phyloP scores from a whole-genome alignment of 805 yeast genomes.

The Saturnispora gosingensis region DNA sequence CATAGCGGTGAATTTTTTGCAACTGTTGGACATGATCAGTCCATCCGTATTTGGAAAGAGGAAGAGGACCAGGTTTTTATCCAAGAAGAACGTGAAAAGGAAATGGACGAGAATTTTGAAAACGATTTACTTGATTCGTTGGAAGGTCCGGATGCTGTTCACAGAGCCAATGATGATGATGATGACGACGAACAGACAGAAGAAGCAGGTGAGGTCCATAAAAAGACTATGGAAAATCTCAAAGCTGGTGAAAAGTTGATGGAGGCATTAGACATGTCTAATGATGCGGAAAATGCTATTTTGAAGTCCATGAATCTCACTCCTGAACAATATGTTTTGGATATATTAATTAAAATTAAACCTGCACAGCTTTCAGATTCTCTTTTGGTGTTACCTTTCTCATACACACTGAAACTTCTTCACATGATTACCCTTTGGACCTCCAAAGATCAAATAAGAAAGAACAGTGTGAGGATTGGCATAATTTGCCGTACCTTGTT shows the following conservation, averaged over 20 bases:
- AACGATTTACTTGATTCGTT: conserved; percentile 63
- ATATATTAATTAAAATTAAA: conserved; percentile 57
- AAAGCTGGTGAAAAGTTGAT: conserved; percentile 89
- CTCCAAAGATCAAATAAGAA: conserved; percentile 31
- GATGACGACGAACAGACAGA: conserved; percentile 33
- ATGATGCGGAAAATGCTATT: conserved; percentile 65
- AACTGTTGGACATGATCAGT: conserved; percentile 86
- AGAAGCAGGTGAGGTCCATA: conserved; percentile 57
- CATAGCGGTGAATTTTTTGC: conserved; percentile 61
- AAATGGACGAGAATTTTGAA: conserved; percentile 87
- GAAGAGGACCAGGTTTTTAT: conserved; percentile 93
- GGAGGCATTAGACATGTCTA: conserved; percentile 85
- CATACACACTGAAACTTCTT: conserved; percentile 63
- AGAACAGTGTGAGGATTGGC: conserved; percentile 41
- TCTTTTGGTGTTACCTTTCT: conserved; percentile 80
- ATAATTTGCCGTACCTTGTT: conserved; percentile 67
- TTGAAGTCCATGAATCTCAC: conserved; percentile 59
- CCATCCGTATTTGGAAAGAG: conserved; percentile 87
- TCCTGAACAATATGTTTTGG: conserved; percentile 74
- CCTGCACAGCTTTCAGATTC: conserved; percentile 91
- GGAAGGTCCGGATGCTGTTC: conserved; percentile 43
- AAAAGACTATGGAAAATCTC: conserved; percentile 82
- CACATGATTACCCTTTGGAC: conserved; percentile 74
- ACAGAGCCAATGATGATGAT: conserved; percentile 28
- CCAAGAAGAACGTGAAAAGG: conserved; percentile 95